Evolutionary conservation across 768 basidiomycete genomes (phyloP).

Genomic region (Chiua virens): DNA sequence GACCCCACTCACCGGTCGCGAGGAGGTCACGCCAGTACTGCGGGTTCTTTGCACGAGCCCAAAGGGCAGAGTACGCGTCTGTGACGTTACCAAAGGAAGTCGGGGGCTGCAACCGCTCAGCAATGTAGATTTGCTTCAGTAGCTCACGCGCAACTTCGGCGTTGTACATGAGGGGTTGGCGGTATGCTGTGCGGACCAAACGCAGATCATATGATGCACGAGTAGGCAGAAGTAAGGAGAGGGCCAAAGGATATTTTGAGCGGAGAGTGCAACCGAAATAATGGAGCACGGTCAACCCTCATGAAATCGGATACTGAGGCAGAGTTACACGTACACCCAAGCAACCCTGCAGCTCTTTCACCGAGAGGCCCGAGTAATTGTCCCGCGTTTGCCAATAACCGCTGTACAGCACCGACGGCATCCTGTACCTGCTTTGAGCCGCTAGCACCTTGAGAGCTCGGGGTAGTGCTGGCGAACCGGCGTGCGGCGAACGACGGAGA

Average conservation of each 20-base stretch:
- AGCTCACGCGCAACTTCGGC: slow-evolving; percentile 74
- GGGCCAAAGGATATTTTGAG: not conserved
- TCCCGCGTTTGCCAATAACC: slow-evolving; percentile 50
- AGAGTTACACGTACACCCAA: slow-evolving; percentile 46
- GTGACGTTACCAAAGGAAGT: slow-evolving; percentile 51
- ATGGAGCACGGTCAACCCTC: slow-evolving; percentile 1
- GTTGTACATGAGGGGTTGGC: slow-evolving; percentile 78
- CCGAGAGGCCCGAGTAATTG: slow-evolving; percentile 49
- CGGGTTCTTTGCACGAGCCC: slow-evolving; percentile 55
- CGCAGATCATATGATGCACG: not conserved
- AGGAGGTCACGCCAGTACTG: slow-evolving; percentile 62
- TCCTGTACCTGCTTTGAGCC: slow-evolving; percentile 72
- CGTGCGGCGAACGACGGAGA: slow-evolving; percentile 16
- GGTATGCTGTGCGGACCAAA: slow-evolving; percentile 52
- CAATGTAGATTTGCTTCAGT: slow-evolving; percentile 69
- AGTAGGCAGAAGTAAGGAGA: not conserved
- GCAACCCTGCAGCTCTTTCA: slow-evolving; percentile 54
- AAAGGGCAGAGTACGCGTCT: slow-evolving; percentile 63
- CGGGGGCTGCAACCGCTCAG: slow-evolving; percentile 65
- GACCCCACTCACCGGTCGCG: slow-evolving; percentile 63
- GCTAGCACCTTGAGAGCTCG: slow-evolving; percentile 39
- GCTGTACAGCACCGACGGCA: slow-evolving; percentile 56
- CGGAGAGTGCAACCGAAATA: not conserved
- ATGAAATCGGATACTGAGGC: not conserved
- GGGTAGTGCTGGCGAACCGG: slow-evolving; percentile 42